A percentile compares a stretch with the other conserved stretches of the same genome.
phyloP scores from a whole-genome alignment of 2,329 filamentous ascomycete genomes.

The Didymella exigua region DNA sequence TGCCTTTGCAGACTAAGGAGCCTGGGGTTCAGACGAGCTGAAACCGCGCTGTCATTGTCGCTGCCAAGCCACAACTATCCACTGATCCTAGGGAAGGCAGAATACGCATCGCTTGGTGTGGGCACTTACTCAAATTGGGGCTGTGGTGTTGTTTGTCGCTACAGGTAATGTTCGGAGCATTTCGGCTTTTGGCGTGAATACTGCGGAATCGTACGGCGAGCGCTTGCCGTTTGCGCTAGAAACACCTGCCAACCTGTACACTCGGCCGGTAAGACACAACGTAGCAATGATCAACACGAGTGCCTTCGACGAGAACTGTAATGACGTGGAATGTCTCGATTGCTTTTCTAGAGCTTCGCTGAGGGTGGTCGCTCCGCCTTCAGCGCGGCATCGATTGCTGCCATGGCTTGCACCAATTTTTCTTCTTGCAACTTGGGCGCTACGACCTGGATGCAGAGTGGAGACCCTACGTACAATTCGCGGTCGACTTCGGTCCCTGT shows the following conservation, averaged over 20 bases:
- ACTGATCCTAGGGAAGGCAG: background rate
- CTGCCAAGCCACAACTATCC: background rate
- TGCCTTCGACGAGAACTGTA: background rate
- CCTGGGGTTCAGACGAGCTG: conserved; percentile 6
- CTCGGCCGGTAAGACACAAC: conserved; percentile 12
- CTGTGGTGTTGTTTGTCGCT: conserved; percentile 8
- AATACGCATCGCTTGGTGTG: conserved; percentile 14
- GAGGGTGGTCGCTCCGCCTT: conserved; percentile 18
- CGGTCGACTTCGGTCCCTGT: conserved; percentile 57
- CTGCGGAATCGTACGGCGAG: background rate
- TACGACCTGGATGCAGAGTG: conserved; percentile 63
- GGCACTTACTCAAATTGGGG: conserved; percentile 8
- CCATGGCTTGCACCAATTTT: conserved; percentile 60
- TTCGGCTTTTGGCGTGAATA: conserved; percentile 2
- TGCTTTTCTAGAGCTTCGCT: conserved; percentile 25
- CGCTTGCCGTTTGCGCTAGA: conserved; percentile 5
- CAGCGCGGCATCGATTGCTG: conserved; percentile 57
- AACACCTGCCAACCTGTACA: conserved; percentile 2
- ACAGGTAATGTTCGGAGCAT: background rate
- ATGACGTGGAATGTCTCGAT: background rate
- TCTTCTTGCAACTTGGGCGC: conserved; percentile 62
- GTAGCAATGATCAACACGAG: background rate
- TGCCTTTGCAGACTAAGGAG: background rate
- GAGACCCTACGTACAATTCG: conserved; percentile 59
- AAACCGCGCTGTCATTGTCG: conserved; percentile 13